Percentiles rank a stretch among this genome's conserved stretches.
These are phyloP conservation scores for Jamesozyma hellenica DNA, from an alignment of 805 yeast species.

Conservation along the genomic window DNA sequence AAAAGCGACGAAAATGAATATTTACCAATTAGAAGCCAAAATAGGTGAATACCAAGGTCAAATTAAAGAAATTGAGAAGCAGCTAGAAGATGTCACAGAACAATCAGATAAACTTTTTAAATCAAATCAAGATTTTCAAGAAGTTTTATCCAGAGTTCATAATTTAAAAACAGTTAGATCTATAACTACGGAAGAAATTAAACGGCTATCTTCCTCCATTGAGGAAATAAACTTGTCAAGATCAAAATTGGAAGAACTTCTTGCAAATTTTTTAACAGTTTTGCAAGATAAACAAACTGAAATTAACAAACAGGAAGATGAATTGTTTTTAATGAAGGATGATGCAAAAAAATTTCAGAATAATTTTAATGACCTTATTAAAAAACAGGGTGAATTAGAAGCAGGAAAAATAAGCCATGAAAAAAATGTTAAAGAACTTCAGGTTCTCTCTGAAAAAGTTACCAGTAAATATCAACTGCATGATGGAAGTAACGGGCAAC, in stretches of 20 bases:
- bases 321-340: conserved; percentile 16
- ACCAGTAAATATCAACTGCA: not conserved
- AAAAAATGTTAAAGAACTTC: not conserved
- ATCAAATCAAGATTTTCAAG: conserved; percentile 73
- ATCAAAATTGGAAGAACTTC: conserved; percentile 31
- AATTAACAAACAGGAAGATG: conserved; percentile 18
- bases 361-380: conserved; percentile 31
- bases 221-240: conserved; percentile 24
- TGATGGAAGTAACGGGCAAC: not conserved
- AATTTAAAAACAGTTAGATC: conserved; percentile 40
- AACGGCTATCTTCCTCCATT: conserved; percentile 32
- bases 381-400: conserved; percentile 47
- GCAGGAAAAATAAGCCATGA: conserved; percentile 30
- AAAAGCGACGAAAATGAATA: conserved; percentile 40
- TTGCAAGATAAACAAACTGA: conserved; percentile 25
- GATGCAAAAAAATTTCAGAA: conserved; percentile 24
- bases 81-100: conserved; percentile 44
- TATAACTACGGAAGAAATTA: conserved; percentile 41
- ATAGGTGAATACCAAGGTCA: conserved; percentile 39
- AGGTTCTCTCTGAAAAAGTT: not conserved
- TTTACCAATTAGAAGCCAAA: conserved; percentile 34
- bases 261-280: conserved; percentile 34
- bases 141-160: conserved; percentile 53
- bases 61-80: conserved; percentile 38
- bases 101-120: conserved; percentile 58